Evolutionary conservation across 108 stramenopile genomes (phyloP), one percentile per base, ranked within the genome.

Genomic region (Conticribra guillardii): DNA sequence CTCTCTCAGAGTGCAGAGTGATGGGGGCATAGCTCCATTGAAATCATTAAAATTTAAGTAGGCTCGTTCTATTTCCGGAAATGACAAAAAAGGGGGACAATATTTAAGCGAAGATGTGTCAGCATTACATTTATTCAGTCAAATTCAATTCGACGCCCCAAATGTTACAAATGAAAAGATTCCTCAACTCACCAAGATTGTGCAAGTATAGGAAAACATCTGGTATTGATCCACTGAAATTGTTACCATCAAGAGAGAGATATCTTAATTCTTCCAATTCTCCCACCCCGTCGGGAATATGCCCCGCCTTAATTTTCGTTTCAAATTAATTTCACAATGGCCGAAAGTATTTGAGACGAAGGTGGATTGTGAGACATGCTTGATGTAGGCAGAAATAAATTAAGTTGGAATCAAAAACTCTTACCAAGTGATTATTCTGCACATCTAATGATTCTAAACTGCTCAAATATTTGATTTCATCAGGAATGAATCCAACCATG

Each of bases 41-140:
- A 76, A 68, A 49, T 76, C 74, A 64, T 76, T 76, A 48, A 76
- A 76, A 24, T 76, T 68, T 22, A 76, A 51, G 46, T 68, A 76
- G 8, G 67, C 74, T 31, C 67, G 67, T 54, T 68, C 74, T 72
- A 52, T 46, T 17, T 8, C 45, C 15, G 19, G 32, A 11, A 33
- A 27, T 21, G 17, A 59, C 1, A 32, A 55, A 26, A 57, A 19
- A 49, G n/a, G n/a, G n/a, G n/a, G n/a, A n/a, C n/a, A n/a, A n/a
- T n/a, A n/a, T n/a, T n/a, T n/a, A n/a, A n/a, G n/a, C n/a, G n/a
- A n/a, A n/a, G n/a, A n/a, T n/a, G n/a, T n/a, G n/a, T n/a, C n/a
- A n/a, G n/a, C n/a, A n/a, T n/a, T n/a, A n/a, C n/a, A n/a, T n/a
- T n/a, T n/a, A n/a, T n/a, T n/a, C n/a, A n/a, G n/a, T n/a, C n/a